These are phyloP conservation scores for Starmera stellimalicola DNA, from an alignment of 1,139 yeast species.

Conservation along the genomic window DNA sequence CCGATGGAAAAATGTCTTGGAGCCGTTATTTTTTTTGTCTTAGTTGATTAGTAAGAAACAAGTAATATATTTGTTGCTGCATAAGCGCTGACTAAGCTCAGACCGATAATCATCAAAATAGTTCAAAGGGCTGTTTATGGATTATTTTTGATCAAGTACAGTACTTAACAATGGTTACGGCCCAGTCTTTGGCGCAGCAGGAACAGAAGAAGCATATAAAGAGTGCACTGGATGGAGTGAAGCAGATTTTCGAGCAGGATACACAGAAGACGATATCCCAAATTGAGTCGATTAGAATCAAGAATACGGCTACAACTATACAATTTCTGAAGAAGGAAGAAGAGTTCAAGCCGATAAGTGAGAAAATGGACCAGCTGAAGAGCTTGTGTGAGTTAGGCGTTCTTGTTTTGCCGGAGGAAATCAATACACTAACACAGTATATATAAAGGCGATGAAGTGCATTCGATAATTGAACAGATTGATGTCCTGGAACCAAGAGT, in stretches of 20 bases:
- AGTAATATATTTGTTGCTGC: too few relatives aligned
- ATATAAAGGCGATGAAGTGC: conserved; percentile 26
- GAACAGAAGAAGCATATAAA: conserved; percentile 15
- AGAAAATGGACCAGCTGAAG: conserved; percentile 25
- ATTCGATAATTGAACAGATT: conserved; percentile 24
- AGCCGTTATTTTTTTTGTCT: too few relatives aligned
- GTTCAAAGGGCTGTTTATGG: too few relatives aligned
- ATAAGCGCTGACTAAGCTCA: too few relatives aligned
- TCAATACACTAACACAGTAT: conserved; percentile 2
- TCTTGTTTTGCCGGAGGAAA: too few relatives aligned
- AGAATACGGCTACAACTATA: conserved; percentile 49
- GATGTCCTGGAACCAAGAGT: conserved; percentile 37
- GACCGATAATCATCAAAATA: too few relatives aligned
- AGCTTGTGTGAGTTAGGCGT: conserved; percentile 25
- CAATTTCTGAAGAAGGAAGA: conserved; percentile 47
- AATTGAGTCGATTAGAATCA: conserved; percentile 40
- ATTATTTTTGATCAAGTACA: too few relatives aligned
- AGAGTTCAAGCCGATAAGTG: conserved; percentile 31
- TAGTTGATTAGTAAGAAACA: too few relatives aligned
- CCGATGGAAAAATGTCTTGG: too few relatives aligned
- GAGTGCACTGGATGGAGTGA: conserved; percentile 22
- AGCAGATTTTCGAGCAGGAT: conserved; percentile 38
- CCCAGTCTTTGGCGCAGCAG: background rate
- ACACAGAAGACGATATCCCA: conserved; percentile 45
- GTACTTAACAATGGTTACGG: background rate